Evolutionary conservation across 257 asterid species (phyloP).

Genomic region (Salvia hispanica): DNA sequence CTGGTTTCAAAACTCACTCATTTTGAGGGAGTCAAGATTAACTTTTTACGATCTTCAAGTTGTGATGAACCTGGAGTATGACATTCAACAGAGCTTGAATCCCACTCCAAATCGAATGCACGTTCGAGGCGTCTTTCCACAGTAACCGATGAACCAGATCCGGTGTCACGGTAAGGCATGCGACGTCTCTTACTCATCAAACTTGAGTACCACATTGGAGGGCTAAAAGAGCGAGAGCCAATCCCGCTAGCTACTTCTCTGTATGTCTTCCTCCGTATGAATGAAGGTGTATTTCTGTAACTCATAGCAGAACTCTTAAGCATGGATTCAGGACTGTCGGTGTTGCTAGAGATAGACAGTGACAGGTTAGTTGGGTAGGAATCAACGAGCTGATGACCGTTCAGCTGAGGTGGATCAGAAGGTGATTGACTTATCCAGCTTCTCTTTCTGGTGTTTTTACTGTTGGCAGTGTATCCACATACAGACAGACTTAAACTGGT

Average conservation of each 20-base stretch:
- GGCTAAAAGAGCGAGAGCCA: slow-evolving; percentile 29
- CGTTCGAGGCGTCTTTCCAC: slow-evolving; percentile 63
- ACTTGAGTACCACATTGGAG: slow-evolving; percentile 31
- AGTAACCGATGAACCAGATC: slow-evolving; percentile 40
- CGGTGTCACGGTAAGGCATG: slow-evolving; percentile 31
- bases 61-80: slow-evolving; percentile 43
- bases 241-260: slow-evolving; percentile 32
- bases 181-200: slow-evolving; percentile 30
- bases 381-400: slow-evolving; percentile 30
- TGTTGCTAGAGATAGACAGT: slow-evolving; percentile 28
- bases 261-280: slow-evolving; percentile 51
- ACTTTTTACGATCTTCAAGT: slow-evolving; percentile 35
- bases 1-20: slow-evolving; percentile 33
- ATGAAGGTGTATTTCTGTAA: slow-evolving; percentile 72
- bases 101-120: slow-evolving; percentile 65
- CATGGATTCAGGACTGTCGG: slow-evolving; percentile 49
- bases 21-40: slow-evolving; percentile 44
- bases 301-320: slow-evolving; percentile 66
- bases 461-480: slow-evolving; percentile 37
- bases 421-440: slow-evolving; percentile 35
- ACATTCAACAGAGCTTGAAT: slow-evolving; percentile 37
- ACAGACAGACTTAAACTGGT: slow-evolving; percentile 58
- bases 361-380: slow-evolving; percentile 42
- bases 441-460: slow-evolving; percentile 45
- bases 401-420: slow-evolving; percentile 44